phyloP scores from a whole-genome alignment of 2,329 filamentous ascomycete species.

The Fusarium xylarioides region DNA sequence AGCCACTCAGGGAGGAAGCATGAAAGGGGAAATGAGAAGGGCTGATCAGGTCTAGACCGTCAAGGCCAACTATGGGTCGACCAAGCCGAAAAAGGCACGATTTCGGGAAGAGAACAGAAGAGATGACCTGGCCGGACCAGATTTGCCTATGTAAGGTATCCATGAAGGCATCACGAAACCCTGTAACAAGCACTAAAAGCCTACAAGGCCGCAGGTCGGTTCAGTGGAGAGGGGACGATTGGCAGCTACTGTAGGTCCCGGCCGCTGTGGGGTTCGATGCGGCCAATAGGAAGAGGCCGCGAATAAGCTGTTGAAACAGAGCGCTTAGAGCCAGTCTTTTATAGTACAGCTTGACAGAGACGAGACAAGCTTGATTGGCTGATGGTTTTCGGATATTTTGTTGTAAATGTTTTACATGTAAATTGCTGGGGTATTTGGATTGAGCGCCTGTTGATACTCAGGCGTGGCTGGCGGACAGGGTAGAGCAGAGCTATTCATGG shows the following conservation, averaged over 20 bases:
- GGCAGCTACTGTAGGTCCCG: conserved; percentile 16
- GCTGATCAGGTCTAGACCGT: conserved; percentile 30
- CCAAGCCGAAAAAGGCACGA: conserved; percentile 13
- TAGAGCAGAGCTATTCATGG: not conserved
- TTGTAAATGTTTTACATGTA: conserved; percentile 10
- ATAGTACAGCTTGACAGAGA: not conserved
- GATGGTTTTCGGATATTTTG: conserved; percentile 4
- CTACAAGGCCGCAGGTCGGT: conserved; percentile 31
- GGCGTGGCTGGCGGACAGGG: conserved; percentile 26
- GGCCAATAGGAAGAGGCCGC: conserved; percentile 38
- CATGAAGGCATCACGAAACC: conserved; percentile 25
- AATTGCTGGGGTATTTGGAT: conserved; percentile 13
- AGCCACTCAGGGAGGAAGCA: not conserved
- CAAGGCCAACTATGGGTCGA: conserved; percentile 18
- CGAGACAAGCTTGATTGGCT: conserved; percentile 25
- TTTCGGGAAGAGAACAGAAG: not conserved
- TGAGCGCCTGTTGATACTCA: conserved; percentile 41
- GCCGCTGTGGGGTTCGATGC: conserved; percentile 25
- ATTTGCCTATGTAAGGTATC: not conserved
- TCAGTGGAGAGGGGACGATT: conserved; percentile 36
- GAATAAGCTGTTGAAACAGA: conserved; percentile 33
- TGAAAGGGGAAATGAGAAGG: conserved; percentile 27
- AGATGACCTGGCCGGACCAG: not conserved
- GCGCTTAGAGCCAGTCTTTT: conserved; percentile 36
- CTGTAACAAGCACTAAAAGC: conserved; percentile 15